phyloP scores from a whole-genome alignment of 495 filamentous ascomycete species.

The Penicillium angulare region DNA sequence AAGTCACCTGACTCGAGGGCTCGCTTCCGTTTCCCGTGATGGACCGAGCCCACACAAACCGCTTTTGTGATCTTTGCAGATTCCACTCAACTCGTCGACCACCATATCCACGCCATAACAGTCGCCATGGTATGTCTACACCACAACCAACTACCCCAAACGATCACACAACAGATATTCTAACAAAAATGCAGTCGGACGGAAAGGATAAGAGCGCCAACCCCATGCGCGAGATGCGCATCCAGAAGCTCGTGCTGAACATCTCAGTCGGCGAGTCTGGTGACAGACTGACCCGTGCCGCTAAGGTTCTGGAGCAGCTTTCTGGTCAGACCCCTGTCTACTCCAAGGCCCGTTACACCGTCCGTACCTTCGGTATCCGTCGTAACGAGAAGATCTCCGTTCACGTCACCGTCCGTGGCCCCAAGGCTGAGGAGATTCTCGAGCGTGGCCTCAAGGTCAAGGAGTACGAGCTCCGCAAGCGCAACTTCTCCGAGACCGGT shows the following conservation, averaged over 20 bases:
- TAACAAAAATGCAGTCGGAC: constrained; percentile 50
- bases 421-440: constrained; percentile 99
- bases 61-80: constrained; percentile 39
- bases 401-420: constrained; percentile 98
- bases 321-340: constrained; percentile 99
- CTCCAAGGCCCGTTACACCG: constrained; percentile 99
- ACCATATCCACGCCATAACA: constrained; percentile 44
- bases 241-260: constrained; percentile 99
- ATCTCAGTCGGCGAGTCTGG: constrained; percentile 99
- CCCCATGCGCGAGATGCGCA: constrained; percentile 99
- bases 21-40: constrained; percentile 42
- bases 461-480: constrained; percentile 98
- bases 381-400: constrained; percentile 99
- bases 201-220: constrained; percentile 81
- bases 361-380: constrained; percentile 99
- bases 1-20: constrained; percentile 5
- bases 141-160: constrained; percentile 8
- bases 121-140: constrained; percentile 49
- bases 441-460: constrained; percentile 99
- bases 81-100: constrained; percentile 43
- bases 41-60: constrained; percentile 39
- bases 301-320: constrained; percentile 99
- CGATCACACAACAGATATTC: constrained; percentile 14
- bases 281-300: constrained; percentile 99
- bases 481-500: constrained; percentile 98